A percentile compares a stretch with the other conserved stretches of the same genome.
Evolutionary conservation across 345 rosid species (phyloP).

Genomic region (Syzygium jambos): DNA sequence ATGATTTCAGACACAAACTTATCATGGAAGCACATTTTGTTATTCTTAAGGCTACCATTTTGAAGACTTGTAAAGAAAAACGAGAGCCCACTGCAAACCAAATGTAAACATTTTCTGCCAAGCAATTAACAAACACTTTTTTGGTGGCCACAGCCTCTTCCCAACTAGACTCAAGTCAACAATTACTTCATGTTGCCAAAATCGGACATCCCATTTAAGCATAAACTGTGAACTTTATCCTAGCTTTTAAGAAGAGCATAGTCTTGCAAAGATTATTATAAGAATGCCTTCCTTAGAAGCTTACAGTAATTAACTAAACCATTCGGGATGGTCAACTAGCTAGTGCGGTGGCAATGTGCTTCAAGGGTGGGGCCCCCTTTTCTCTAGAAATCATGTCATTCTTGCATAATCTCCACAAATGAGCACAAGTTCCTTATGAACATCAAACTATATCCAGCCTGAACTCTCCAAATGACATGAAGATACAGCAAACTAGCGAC

Average conservation of each 20-base stretch:
- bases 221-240: neutral
- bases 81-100: neutral
- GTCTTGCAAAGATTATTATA: neutral
- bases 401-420: neutral
- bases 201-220: neutral
- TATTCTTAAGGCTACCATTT: neutral
- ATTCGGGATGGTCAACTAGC: neutral
- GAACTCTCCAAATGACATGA: neutral
- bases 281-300: neutral
- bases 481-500: neutral
- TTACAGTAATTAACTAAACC: neutral
- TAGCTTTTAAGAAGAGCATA: neutral
- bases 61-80: neutral
- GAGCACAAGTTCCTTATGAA: neutral
- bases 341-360: neutral
- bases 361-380: neutral
- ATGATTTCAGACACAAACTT: neutral
- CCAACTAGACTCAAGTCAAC: neutral
- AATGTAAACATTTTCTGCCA: neutral
- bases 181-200: neutral
- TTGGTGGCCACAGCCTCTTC: neutral
- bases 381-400: neutral
- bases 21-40: neutral
- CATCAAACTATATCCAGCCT: neutral
- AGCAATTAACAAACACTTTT: neutral